These are phyloP conservation scores for Coemansia javaensis DNA, from an alignment of 192 early-diverging fungal species.

Conservation along the genomic window DNA sequence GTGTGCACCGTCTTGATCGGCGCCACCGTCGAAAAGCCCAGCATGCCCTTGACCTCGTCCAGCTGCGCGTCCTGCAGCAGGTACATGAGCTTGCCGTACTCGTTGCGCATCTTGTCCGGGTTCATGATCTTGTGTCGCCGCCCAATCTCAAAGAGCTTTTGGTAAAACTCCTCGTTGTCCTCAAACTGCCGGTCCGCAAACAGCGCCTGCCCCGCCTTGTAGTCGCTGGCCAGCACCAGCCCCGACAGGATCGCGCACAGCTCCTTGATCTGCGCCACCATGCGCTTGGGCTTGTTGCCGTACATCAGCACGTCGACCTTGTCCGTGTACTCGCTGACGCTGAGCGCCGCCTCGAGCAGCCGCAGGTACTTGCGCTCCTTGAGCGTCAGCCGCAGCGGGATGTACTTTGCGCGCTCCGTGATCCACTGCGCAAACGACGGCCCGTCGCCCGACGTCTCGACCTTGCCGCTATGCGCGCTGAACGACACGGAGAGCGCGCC, in stretches of 20 bases:
- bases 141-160: constrained; percentile 63
- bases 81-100: constrained; percentile 96
- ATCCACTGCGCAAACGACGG: constrained; percentile 76
- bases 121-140: constrained; percentile 88
- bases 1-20: constrained; percentile 90
- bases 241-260: constrained; percentile 93
- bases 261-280: constrained; percentile 92
- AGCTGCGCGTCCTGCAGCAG: constrained; percentile 75
- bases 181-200: constrained; percentile 65
- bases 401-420: constrained; percentile 82
- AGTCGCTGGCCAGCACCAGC: constrained; percentile 77
- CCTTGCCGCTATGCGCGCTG: constrained; percentile 28
- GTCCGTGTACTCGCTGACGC: constrained; percentile 87
- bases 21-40: constrained; percentile 72
- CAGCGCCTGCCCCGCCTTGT: constrained; percentile 73
- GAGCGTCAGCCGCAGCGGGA: constrained; percentile 85
- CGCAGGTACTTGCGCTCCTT: constrained; percentile 90
- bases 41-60: constrained; percentile 68
- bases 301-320: constrained; percentile 77
- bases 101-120: constrained; percentile 94
- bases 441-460: constrained; percentile 41
- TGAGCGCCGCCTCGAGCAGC: constrained; percentile 90
- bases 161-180: constrained; percentile 76
- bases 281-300: constrained; percentile 79
- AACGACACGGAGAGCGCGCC: constrained; percentile 46